phyloP scores from a whole-genome alignment of 805 yeast species.

The Candida koratica region DNA sequence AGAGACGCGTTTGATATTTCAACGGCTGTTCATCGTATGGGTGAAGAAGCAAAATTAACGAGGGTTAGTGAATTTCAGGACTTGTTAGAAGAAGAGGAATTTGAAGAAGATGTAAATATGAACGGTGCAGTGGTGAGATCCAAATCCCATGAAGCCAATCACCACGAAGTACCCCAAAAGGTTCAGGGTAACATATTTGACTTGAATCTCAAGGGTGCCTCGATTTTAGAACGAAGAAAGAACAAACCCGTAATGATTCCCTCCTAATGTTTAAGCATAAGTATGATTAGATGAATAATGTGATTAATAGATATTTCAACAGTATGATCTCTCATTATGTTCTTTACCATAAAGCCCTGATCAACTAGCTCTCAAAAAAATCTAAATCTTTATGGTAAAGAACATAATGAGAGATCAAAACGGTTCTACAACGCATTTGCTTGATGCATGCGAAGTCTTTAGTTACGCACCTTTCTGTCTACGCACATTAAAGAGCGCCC shows the following conservation, averaged over 20 bases:
- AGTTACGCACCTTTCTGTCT: no score
- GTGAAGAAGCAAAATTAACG: slow-evolving; percentile 53
- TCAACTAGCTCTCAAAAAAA: no score
- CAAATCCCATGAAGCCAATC: slow-evolving; percentile 12
- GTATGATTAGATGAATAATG: neutral
- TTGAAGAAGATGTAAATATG: slow-evolving; percentile 22
- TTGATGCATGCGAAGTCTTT: no score
- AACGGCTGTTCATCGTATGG: slow-evolving; percentile 79
- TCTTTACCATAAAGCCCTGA: no score
- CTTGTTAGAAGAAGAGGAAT: slow-evolving; percentile 38
- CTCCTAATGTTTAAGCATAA: slow-evolving; percentile 4
- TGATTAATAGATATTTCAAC: neutral
- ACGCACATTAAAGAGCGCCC: no score
- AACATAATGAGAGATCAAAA: no score
- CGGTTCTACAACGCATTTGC: no score
- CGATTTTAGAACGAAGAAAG: slow-evolving; percentile 47
- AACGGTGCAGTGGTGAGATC: slow-evolving; percentile 12
- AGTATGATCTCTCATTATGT: no score
- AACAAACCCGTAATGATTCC: slow-evolving; percentile 16
- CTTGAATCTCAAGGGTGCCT: slow-evolving; percentile 49
- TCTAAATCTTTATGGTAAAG: no score
- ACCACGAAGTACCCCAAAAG: slow-evolving; percentile 9
- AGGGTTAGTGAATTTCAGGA: slow-evolving; percentile 19
- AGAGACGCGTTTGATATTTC: slow-evolving; percentile 85
- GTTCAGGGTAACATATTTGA: slow-evolving; percentile 26